Base-by-base conservation (phyloP, 192 early-diverging fungal genomes). In the Jimgerdemannia flammicorona region DNA sequence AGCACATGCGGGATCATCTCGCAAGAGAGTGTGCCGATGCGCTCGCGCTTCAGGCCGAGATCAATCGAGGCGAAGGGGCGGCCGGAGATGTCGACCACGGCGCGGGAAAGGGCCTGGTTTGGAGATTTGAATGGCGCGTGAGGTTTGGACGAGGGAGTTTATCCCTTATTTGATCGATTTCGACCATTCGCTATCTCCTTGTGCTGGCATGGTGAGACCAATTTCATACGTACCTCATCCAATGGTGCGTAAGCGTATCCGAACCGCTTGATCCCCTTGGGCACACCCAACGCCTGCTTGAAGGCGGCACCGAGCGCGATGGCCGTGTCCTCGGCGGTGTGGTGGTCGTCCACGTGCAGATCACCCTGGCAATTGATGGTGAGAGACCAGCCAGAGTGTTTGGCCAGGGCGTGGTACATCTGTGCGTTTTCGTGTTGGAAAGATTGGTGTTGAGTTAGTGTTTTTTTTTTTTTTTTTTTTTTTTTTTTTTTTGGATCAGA, bases 1-100 rank as follows among this genome's bases (percentile, higher is more conserved):
- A 99, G 84, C 40, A 99, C 93, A 75, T 99, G 98, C 43, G 98
- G 97, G 76, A 99, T 94, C 98, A 99, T 99, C 79, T 99, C 98
- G 77, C 93, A 95, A 17, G 93, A 95, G 72, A 99, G 79, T 6
- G 87, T 78, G 2, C 98, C 97, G 49, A 99, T 88, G 85, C 89
- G 93, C 83, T 98, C 96, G 29, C 98, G 87, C 79, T 95, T 96
- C 71, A 99, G 81, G 1, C 92, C 93, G 74, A 99, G 81, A 71
- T 97, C 91, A 44, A 97, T 89, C 65, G 84, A 77, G 1, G 95
- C 93, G 78, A 87, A 91, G 4, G 96, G 96, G 8, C 97, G 89
- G 59, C 98, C 98, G 4, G 97, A 98, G 70, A 99, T 97, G 75
- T 99, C 98, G 4, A 99, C 94, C 3, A 99, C 98, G 3, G 95